Evolutionary conservation across 1,284 basidiomycete genomes (phyloP).

Genomic region (Trichosporon ovoides): DNA sequence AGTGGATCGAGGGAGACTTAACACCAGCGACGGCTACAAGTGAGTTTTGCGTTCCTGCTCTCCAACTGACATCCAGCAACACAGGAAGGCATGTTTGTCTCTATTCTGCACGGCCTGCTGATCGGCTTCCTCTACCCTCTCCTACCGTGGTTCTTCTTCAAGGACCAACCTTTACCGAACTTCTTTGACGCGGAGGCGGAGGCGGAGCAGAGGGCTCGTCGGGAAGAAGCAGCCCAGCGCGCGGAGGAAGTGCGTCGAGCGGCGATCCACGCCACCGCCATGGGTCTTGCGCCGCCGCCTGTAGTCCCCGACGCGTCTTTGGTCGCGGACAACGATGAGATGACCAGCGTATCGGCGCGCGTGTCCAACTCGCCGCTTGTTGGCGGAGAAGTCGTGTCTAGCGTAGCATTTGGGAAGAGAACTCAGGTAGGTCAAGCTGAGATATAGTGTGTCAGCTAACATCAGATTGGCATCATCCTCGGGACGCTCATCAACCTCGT

Average conservation of each 20-base stretch:
- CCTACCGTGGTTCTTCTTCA: conserved; percentile 76
- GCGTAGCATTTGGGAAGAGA: conserved; percentile 39
- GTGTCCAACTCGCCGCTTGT: conserved; percentile 27
- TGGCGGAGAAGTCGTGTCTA: conserved; percentile 29
- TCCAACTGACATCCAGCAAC: conserved; percentile 7
- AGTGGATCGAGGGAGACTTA: conserved; percentile 88
- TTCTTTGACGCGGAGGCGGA: conserved; percentile 48
- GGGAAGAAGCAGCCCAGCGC: conserved; percentile 7
- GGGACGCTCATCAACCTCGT: conserved; percentile 41
- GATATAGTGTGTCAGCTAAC: background rate
- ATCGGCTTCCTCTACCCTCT: conserved; percentile 87
- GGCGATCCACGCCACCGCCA: conserved; percentile 11
- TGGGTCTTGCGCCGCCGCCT: background rate
- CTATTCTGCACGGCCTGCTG: conserved; percentile 71
- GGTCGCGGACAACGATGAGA: background rate
- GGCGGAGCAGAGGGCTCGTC: conserved; percentile 19
- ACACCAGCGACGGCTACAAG: conserved; percentile 49
- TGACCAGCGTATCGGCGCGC: conserved; percentile 12
- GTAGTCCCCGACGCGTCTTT: background rate
- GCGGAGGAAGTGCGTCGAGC: conserved; percentile 15
- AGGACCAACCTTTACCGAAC: conserved; percentile 51
- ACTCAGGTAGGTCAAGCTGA: conserved; percentile 38
- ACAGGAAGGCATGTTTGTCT: conserved; percentile 51
- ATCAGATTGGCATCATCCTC: conserved; percentile 42
- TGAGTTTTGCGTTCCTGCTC: conserved; percentile 24